Evolutionary conservation across 768 basidiomycete genomes (phyloP).

Genomic region (Strobilomyces dryophilus): DNA sequence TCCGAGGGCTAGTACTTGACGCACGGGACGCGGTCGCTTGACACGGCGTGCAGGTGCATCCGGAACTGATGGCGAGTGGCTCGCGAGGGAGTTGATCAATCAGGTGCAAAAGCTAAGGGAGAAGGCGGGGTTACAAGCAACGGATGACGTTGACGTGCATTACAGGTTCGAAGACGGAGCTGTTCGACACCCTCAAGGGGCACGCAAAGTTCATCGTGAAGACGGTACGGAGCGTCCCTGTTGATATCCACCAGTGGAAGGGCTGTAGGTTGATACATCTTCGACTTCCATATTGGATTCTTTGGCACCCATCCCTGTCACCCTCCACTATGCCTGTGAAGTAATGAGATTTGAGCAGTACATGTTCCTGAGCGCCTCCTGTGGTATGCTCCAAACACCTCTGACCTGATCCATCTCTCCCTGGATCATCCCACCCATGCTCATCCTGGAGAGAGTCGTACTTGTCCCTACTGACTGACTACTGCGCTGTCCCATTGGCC

Average conservation of each 20-base stretch:
- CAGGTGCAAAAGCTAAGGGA: constrained; percentile 94
- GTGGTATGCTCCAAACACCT: background rate
- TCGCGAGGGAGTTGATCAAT: constrained; percentile 86
- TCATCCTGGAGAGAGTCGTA: constrained; percentile 15
- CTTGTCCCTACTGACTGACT: constrained; percentile 3
- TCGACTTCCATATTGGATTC: no score
- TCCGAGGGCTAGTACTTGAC: constrained; percentile 67
- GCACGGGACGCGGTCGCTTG: constrained; percentile 90
- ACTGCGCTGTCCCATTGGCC: no score
- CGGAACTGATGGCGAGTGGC: constrained; percentile 86
- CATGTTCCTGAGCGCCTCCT: constrained; percentile 12
- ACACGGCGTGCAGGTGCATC: constrained; percentile 83
- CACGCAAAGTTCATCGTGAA: constrained; percentile 68
- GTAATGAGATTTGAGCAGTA: constrained; percentile 48
- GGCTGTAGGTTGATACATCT: constrained; percentile 50
- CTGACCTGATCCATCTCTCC: constrained; percentile 44
- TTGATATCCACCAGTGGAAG: constrained; percentile 50
- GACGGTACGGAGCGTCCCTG: constrained; percentile 71
- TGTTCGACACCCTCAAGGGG: constrained; percentile 59
- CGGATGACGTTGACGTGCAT: constrained; percentile 88
- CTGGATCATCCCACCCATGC: constrained; percentile 31
- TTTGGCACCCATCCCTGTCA: no score
- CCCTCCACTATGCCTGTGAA: no score
- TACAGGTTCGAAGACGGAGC: constrained; percentile 69
- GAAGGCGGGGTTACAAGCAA: constrained; percentile 93